Percentiles rank a stretch among this genome's conserved stretches.
Conservation (phyloP, 441 rosid species). For the Aquilaria agallochum region DNA sequence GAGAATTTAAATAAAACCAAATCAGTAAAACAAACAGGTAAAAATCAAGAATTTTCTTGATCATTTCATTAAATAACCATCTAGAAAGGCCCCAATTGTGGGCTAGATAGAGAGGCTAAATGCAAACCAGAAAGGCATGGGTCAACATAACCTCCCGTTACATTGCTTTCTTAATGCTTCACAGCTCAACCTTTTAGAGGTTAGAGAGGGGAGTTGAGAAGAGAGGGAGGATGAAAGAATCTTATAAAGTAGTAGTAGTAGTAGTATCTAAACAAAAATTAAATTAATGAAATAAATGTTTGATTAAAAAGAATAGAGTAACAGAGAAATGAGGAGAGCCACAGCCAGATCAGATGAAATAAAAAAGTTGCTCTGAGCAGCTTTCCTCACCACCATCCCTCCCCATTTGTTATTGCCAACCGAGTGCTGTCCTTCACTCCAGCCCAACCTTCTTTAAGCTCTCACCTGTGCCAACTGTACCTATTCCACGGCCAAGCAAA, state of each 20-base stretch:
- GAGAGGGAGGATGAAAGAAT: constrained; percentile 38
- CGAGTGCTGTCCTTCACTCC: constrained; percentile 1
- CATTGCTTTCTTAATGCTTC: constrained; percentile 17
- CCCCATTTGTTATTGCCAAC: constrained; percentile 20
- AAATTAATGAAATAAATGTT: constrained; percentile 18
- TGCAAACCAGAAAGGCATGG: too few relatives aligned
- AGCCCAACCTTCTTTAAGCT: constrained; percentile 27
- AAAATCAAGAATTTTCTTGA: too few relatives aligned
- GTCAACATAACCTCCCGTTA: not conserved
- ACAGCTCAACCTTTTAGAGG: constrained; percentile 34
- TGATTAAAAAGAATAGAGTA: not conserved
- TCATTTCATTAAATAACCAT: too few relatives aligned
- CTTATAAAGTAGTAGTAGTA: constrained; percentile 17
- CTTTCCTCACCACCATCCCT: constrained; percentile 15
- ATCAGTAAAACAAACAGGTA: too few relatives aligned
- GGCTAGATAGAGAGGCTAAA: too few relatives aligned
- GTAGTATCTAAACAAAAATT: too few relatives aligned
- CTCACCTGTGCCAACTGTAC: constrained; percentile 32
- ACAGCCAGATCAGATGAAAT: constrained; percentile 35
- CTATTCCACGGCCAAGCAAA: constrained; percentile 72
- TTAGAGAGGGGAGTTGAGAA: constrained; percentile 13
- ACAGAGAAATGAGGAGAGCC: constrained; percentile 7
- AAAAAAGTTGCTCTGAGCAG: constrained; percentile 50
- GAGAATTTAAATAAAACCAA: too few relatives aligned
- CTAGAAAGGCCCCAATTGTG: too few relatives aligned